phyloP scores from a whole-genome alignment of 129 eudicot species.

The Kitagawia praeruptora region DNA sequence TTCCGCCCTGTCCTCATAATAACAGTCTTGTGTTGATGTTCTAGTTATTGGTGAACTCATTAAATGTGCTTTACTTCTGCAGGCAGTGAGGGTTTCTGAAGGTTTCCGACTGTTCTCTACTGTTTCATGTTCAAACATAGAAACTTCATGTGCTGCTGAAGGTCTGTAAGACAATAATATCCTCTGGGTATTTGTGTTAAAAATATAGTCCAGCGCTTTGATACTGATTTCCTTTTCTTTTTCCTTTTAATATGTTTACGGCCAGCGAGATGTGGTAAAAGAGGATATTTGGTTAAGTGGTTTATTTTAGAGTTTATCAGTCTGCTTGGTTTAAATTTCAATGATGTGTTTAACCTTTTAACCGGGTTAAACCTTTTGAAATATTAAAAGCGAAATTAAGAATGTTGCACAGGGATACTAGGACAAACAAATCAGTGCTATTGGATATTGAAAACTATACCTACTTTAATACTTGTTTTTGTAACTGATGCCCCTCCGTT shows the following conservation, averaged over 20 bases:
- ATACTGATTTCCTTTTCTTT: not conserved
- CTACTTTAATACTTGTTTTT: too few relatives aligned
- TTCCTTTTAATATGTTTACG: too few relatives aligned
- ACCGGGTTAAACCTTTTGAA: too few relatives aligned
- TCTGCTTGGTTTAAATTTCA: not conserved
- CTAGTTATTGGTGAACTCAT: not conserved
- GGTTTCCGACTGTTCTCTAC: conserved; percentile 87
- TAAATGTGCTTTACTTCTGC: conserved; percentile 22
- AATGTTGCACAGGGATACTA: too few relatives aligned
- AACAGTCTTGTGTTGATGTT: not conserved
- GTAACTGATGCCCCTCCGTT: not conserved
- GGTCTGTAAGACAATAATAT: conserved; percentile 35
- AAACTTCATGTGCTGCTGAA: conserved; percentile 36
- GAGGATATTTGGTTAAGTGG: not conserved
- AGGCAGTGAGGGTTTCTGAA: conserved; percentile 69
- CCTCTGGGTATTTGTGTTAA: not conserved
- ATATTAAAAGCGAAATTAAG: too few relatives aligned
- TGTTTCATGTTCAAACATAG: conserved; percentile 57
- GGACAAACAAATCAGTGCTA: too few relatives aligned
- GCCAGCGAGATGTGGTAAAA: too few relatives aligned
- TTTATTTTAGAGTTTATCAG: not conserved
- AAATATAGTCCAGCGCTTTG: too few relatives aligned
- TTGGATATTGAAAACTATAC: too few relatives aligned
- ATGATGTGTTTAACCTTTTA: not conserved
- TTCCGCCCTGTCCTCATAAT: not conserved